Evolutionary conservation across 176 grass and related monocot species (phyloP).

Genomic region (Musa acuminata): DNA sequence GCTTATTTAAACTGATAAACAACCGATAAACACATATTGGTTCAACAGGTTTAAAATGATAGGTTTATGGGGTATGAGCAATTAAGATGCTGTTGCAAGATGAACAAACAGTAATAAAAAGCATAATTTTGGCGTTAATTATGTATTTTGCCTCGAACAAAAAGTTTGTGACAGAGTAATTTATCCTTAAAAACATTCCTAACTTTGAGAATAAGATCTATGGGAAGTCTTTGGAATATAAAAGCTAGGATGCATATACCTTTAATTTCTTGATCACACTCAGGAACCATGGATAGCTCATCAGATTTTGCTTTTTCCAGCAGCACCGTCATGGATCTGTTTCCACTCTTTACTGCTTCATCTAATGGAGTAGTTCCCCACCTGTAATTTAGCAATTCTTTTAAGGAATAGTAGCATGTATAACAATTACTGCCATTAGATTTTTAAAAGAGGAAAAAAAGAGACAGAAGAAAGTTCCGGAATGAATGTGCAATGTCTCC

Average conservation of each 20-base stretch:
- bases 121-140: not conserved
- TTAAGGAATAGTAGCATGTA: not conserved
- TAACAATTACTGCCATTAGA: no score
- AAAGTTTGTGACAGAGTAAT: not conserved
- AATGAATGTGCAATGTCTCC: no score
- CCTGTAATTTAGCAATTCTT: constrained; percentile 27
- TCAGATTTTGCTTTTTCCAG: constrained; percentile 48
- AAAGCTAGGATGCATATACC: constrained; percentile 26
- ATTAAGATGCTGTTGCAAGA: not conserved
- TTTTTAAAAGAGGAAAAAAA: not conserved
- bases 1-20: no score
- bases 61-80: no score
- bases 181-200: not conserved
- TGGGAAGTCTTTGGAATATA: not conserved
- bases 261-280: constrained; percentile 41
- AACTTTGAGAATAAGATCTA: not conserved
- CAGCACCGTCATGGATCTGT: constrained; percentile 40
- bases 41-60: no score
- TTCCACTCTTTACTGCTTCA: constrained; percentile 62
- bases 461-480: not conserved
- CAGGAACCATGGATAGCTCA: constrained; percentile 57
- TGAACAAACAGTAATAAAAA: not conserved
- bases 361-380: constrained; percentile 82
- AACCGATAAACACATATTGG: no score
- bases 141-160: not conserved